Percentiles rank a stretch among this genome's conserved stretches.
Evolutionary conservation across 371 early-diverging fungal genomes (phyloP).

Genomic region (Mortierella sp.): DNA sequence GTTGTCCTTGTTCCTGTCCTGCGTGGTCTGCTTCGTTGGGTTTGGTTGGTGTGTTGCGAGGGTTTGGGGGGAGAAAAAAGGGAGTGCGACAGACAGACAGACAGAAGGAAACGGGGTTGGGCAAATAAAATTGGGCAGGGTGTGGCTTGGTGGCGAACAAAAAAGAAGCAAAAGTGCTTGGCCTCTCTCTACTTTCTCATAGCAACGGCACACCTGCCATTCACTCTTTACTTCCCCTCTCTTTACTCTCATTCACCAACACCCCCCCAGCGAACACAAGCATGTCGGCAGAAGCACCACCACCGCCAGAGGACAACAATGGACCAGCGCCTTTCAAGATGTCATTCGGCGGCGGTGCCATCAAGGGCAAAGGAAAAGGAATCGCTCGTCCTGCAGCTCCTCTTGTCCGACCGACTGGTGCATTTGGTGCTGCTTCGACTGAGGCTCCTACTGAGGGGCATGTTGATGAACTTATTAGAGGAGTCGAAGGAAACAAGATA

Average conservation of each 20-base stretch:
- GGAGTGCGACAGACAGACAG: background rate
- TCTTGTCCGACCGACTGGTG: constrained; percentile 19
- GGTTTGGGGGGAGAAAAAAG: background rate
- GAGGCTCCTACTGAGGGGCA: constrained; percentile 62
- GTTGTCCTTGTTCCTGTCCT: background rate
- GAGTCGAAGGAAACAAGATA: constrained; percentile 67
- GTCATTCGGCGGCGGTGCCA: constrained; percentile 26
- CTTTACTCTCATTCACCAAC: background rate
- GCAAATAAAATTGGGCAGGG: background rate
- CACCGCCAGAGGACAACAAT: constrained; percentile 22
- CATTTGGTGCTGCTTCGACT: constrained; percentile 40
- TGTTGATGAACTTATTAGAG: constrained; percentile 63
- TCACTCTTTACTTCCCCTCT: background rate
- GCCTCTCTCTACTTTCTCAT: background rate
- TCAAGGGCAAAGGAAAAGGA: constrained; percentile 23
- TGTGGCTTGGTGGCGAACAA: constrained; percentile 11
- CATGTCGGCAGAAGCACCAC: constrained; percentile 43
- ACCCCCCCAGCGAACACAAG: background rate
- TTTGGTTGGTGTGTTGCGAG: background rate
- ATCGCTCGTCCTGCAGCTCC: constrained; percentile 34
- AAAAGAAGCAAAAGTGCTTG: constrained; percentile 1
- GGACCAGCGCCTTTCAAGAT: constrained; percentile 42
- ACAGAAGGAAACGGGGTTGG: background rate
- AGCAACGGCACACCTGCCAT: no score
- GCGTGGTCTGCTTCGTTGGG: background rate